These are phyloP conservation scores for Oidiodendron maius DNA, from an alignment of 495 filamentous ascomycete genomes.

Conservation along the genomic window DNA sequence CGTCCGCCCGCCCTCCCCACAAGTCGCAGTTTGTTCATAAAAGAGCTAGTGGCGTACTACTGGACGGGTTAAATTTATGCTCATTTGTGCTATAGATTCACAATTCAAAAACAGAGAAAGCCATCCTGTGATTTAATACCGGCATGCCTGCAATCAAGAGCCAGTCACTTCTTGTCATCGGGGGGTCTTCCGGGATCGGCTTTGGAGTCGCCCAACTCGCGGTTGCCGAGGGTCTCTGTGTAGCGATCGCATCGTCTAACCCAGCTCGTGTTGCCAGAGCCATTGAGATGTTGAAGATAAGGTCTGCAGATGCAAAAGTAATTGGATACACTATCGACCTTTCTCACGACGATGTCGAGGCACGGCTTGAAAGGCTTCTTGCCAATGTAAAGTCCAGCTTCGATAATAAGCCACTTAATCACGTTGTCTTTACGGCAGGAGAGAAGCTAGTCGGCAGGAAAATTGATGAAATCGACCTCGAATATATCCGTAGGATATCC, in stretches of 20 bases:
- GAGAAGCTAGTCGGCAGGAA: constrained; percentile 31
- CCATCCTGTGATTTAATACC: too few relatives aligned
- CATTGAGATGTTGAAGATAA: constrained; percentile 28
- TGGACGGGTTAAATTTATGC: too few relatives aligned
- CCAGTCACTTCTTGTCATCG: constrained; percentile 18
- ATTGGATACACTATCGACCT: constrained; percentile 48
- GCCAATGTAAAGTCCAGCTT: too few relatives aligned
- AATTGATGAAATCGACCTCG: constrained; percentile 33
- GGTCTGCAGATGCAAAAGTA: constrained; percentile 30
- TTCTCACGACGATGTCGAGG: constrained; percentile 33
- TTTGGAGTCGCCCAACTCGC: constrained; percentile 45
- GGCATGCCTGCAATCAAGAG: too few relatives aligned
- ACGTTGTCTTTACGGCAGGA: constrained; percentile 58
- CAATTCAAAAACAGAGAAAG: too few relatives aligned
- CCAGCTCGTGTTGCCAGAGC: constrained; percentile 32
- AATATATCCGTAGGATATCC: constrained; percentile 29
- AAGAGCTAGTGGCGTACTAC: too few relatives aligned
- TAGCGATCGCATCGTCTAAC: constrained; percentile 50
- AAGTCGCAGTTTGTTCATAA: too few relatives aligned
- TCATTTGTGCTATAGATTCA: too few relatives aligned
- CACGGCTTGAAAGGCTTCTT: constrained; percentile 42
- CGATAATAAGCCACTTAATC: constrained; percentile 46
- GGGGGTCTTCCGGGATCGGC: constrained; percentile 41
- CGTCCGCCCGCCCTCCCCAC: too few relatives aligned
- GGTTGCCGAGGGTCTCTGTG: constrained; percentile 41